These are phyloP conservation scores for Magnaporthiopsis incrustans DNA, from an alignment of 2,329 filamentous ascomycete species.

Conservation along the genomic window DNA sequence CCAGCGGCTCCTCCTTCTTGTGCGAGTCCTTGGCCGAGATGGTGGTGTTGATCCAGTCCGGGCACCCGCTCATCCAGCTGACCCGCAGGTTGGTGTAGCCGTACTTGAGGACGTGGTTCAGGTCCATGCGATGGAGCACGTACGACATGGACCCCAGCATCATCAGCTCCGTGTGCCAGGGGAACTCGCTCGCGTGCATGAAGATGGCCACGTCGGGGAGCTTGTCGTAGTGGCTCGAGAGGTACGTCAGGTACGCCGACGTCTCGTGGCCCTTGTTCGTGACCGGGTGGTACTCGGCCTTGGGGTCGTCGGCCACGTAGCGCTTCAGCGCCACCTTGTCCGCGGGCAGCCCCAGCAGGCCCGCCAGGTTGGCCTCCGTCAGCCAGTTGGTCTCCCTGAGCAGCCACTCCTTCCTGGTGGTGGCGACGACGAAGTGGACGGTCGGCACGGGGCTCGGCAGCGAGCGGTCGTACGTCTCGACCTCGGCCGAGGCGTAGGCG, in stretches of 20 bases:
- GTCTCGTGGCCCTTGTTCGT: conserved; percentile 55
- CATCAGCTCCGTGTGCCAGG: conserved; percentile 27
- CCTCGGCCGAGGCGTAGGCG: conserved; percentile 2
- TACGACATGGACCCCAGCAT: conserved; percentile 25
- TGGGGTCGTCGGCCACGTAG: conserved; percentile 43
- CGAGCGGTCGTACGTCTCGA: conserved; percentile 4
- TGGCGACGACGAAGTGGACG: conserved; percentile 5
- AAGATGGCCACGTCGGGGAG: conserved; percentile 53
- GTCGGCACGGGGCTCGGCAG: neutral
- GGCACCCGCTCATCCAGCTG: conserved; percentile 46
- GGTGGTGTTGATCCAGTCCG: conserved; percentile 38
- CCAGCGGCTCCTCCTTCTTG: conserved; percentile 23
- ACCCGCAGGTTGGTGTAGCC: conserved; percentile 50
- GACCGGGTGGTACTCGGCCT: conserved; percentile 37
- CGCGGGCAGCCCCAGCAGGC: conserved; percentile 2
- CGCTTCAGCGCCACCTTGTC: conserved; percentile 24
- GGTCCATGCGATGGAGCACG: conserved; percentile 23
- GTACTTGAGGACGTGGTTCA: conserved; percentile 31
- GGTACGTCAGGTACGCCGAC: conserved; percentile 53
- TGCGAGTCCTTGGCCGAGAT: conserved; percentile 13
- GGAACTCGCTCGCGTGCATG: conserved; percentile 47
- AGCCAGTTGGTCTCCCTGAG: conserved; percentile 2
- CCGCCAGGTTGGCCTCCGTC: neutral
- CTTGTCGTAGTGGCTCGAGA: conserved; percentile 52
- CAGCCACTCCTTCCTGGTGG: neutral